Evolutionary conservation across 1,139 yeast species (phyloP).

Genomic region (Lodderomyces pseudojiufengensis): DNA sequence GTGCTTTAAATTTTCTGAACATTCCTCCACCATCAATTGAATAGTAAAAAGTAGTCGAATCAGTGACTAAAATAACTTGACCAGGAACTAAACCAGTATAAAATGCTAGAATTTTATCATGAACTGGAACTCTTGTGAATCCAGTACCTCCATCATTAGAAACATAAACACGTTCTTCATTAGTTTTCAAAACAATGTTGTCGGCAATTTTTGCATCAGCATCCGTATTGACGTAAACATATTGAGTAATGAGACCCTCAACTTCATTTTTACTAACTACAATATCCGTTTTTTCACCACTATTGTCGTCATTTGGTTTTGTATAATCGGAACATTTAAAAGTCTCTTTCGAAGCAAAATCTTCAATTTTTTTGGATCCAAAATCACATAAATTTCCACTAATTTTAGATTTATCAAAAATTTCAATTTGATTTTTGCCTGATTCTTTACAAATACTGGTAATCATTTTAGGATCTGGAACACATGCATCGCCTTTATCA

Average conservation of each 20-base stretch:
- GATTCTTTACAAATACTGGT: slow-evolving; percentile 22
- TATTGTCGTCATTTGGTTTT: slow-evolving; percentile 23
- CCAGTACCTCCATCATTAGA: slow-evolving; percentile 77
- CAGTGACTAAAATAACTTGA: slow-evolving; percentile 58
- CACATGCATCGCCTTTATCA: slow-evolving; percentile 45
- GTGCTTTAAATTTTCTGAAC: slow-evolving; percentile 47
- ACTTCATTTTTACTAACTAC: slow-evolving; percentile 20
- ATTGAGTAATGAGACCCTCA: slow-evolving; percentile 48
- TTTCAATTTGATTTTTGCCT: slow-evolving; percentile 19
- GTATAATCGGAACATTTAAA: slow-evolving; percentile 32
- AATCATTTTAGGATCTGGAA: slow-evolving; percentile 41
- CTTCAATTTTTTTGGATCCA: slow-evolving; percentile 21
- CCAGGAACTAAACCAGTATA: slow-evolving; percentile 63
- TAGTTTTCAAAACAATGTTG: slow-evolving; percentile 65
- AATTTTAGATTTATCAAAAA: slow-evolving; percentile 38
- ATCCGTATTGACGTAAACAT: slow-evolving; percentile 52
- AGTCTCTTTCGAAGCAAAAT: slow-evolving; percentile 25
- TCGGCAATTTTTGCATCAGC: slow-evolving; percentile 51
- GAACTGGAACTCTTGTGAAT: slow-evolving; percentile 48
- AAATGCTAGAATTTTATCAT: slow-evolving; percentile 50
- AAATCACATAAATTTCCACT: slow-evolving; percentile 50
- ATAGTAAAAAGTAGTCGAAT: slow-evolving; percentile 45
- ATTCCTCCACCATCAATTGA: slow-evolving; percentile 68
- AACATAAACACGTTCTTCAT: slow-evolving; percentile 48
- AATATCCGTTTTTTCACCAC: slow-evolving; percentile 19